Conservation (phyloP, 345 rosid genomes). For the Capsella bursapastoris region DNA sequence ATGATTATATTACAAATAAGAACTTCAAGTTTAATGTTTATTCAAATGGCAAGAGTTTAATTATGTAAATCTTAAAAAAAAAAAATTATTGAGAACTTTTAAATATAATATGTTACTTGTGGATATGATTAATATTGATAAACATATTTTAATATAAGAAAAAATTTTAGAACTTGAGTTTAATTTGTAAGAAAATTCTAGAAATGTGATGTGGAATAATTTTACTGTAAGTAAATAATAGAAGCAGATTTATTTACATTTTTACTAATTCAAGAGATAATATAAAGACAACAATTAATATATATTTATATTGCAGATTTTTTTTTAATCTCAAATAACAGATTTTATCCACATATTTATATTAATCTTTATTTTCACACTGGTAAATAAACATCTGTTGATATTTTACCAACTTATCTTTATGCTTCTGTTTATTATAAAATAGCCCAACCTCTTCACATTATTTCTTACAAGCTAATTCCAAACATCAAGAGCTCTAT, state of each 20-base stretch:
- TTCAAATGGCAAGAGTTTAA: no score
- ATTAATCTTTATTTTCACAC: not conserved
- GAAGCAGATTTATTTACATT: not conserved
- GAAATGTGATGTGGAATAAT: not conserved
- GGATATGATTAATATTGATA: not conserved
- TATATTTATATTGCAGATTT: not conserved
- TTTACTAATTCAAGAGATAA: not conserved
- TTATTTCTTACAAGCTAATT: not conserved
- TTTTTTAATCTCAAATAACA: not conserved
- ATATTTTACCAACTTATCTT: conserved; percentile 3
- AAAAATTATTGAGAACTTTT: not conserved
- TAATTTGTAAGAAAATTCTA: not conserved
- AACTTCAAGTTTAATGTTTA: no score
- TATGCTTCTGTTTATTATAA: conserved; percentile 11
- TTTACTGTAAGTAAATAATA: not conserved
- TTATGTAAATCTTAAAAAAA: no score
- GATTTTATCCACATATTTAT: not conserved
- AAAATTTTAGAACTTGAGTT: no score
- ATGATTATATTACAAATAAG: no score
- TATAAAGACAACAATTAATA: not conserved
- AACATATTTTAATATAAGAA: not conserved
- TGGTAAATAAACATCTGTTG: not conserved
- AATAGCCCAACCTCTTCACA: not conserved
- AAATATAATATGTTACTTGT: not conserved
- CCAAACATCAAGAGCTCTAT: not conserved